These are phyloP conservation scores for Dacryopinax spathularia DNA, from an alignment of 768 basidiomycete species.

Conservation along the genomic window DNA sequence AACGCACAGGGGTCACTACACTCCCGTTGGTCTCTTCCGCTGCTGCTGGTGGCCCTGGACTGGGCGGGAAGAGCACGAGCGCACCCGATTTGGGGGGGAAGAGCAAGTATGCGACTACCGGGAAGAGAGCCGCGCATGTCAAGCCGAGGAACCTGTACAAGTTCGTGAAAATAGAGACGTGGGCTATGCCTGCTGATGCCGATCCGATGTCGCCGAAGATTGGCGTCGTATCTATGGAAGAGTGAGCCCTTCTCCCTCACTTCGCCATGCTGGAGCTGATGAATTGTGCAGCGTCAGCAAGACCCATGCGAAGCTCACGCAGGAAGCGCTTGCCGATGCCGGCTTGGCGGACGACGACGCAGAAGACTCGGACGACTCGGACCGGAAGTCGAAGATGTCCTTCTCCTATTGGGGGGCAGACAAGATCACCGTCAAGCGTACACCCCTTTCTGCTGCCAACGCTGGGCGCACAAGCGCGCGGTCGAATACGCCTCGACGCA, in stretches of 20 bases:
- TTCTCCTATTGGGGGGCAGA: conserved; percentile 91
- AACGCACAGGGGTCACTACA: conserved; percentile 77
- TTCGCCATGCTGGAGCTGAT: conserved; percentile 3
- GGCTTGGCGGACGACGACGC: conserved; percentile 40
- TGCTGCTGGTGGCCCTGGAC: conserved; percentile 19
- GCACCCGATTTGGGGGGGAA: conserved; percentile 73
- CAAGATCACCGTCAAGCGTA: conserved; percentile 61
- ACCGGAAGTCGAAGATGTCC: conserved; percentile 85
- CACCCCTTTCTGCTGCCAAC: conserved; percentile 33
- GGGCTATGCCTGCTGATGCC: conserved; percentile 39
- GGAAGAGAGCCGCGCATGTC: conserved; percentile 57
- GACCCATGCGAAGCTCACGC: conserved; percentile 44
- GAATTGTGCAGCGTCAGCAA: conserved; percentile 26
- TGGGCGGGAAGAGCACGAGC: conserved; percentile 54
- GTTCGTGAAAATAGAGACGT: conserved; percentile 86
- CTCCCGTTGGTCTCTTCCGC: conserved; percentile 52
- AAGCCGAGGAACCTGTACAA: conserved; percentile 87
- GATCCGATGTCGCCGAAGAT: conserved; percentile 54
- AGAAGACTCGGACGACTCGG: conserved; percentile 68
- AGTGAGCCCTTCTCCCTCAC: conserved; percentile 38
- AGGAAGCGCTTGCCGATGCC: conserved; percentile 43
- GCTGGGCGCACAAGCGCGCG: conserved; percentile 23
- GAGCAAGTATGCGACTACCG: conserved; percentile 70
- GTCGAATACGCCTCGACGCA: conserved; percentile 30
- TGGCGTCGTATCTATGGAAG: conserved; percentile 80